Evolutionary conservation across 1,284 basidiomycete species (phyloP), one percentile per base, ranked within the genome.

Genomic region (Microbotryomycetes sp.): DNA sequence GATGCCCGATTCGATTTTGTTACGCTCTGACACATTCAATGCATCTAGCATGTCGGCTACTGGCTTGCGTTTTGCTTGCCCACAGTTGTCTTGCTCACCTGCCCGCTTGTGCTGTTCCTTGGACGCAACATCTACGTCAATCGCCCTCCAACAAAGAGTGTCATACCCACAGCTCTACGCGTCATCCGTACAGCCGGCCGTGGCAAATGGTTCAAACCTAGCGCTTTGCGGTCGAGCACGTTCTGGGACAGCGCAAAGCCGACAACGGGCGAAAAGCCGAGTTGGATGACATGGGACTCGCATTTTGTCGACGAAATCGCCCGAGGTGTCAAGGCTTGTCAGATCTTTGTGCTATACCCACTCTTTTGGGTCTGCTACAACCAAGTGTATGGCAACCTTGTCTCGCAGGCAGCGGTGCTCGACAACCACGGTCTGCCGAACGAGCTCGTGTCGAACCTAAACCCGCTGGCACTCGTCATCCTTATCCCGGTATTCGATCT

Each of bases 211-310:
- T 69, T 71, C n/a, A 76, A 77, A 68, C 77, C 78, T 51, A 70
- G 70, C 54, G 66, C 70, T 60, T 72, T 73, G 66, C 81, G 76
- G 18, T 79, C 82, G 0, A 70, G 78, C 28, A 84, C 84, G 68
- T 89, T 91, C 77, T 93, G 90, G 89, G 86, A 90, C 57, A 77
- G 71, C 48, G 87, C 81, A 3, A 89, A 88, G 74, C 88, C 88
- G 11, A 70, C 71, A n/a, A 70, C 74, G 55, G 68, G 68, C 45
- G 65, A 71, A 51, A 71, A 70, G 49, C 77, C 76, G 0, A n/a
- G 56, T 9, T 79, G 75, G 78, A 76, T 78, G 72, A 76, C 72
- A 6, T 80, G 75, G 56, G 75, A 76, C 59, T 87, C 88, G 70
- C 72, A 79, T 45, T 90, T 85, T 83, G 88, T 93, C 16, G 87